Percentiles rank a stretch among this genome's conserved stretches.
phyloP scores from a whole-genome alignment of 2,329 filamentous ascomycete genomes.

The Trichoderma polysporum region DNA sequence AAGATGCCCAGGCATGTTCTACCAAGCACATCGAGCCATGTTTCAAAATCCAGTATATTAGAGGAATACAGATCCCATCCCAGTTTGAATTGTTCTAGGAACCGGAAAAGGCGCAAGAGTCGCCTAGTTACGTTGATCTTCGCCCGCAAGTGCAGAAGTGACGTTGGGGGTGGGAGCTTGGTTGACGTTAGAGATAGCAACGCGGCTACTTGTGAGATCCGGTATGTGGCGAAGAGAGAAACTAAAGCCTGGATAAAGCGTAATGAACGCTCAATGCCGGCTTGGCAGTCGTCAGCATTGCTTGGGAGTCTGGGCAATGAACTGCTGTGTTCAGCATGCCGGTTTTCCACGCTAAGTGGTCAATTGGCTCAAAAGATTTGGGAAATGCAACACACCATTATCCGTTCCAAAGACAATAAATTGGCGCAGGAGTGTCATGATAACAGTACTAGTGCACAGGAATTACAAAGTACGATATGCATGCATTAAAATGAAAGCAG shows the following conservation, averaged over 20 bases:
- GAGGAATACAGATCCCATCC: constrained; percentile 46
- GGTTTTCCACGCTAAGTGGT: background rate
- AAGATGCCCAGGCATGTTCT: constrained; percentile 65
- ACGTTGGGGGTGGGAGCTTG: constrained; percentile 33
- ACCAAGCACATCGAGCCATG: constrained; percentile 54
- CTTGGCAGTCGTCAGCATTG: constrained; percentile 12
- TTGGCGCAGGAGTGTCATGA: background rate
- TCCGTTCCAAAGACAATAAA: constrained; percentile 18
- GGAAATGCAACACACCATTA: constrained; percentile 12
- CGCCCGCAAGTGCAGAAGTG: constrained; percentile 38
- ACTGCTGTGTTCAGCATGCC: background rate
- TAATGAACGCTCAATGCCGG: constrained; percentile 59
- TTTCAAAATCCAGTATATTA: constrained; percentile 33
- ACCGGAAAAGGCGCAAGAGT: constrained; percentile 68
- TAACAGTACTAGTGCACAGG: background rate
- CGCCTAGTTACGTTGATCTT: constrained; percentile 54
- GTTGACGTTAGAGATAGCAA: constrained; percentile 30
- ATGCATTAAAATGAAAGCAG: background rate
- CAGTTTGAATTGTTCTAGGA: constrained; percentile 57
- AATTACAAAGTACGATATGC: background rate
- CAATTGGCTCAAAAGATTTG: background rate
- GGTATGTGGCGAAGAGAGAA: constrained; percentile 48
- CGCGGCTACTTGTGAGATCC: constrained; percentile 39
- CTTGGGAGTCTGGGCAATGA: background rate
- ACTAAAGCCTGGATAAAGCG: constrained; percentile 55